Percentiles rank a stretch among this genome's conserved stretches.
phyloP scores from a whole-genome alignment of 2,329 filamentous ascomycete species.

The Thielaviopsis populi region DNA sequence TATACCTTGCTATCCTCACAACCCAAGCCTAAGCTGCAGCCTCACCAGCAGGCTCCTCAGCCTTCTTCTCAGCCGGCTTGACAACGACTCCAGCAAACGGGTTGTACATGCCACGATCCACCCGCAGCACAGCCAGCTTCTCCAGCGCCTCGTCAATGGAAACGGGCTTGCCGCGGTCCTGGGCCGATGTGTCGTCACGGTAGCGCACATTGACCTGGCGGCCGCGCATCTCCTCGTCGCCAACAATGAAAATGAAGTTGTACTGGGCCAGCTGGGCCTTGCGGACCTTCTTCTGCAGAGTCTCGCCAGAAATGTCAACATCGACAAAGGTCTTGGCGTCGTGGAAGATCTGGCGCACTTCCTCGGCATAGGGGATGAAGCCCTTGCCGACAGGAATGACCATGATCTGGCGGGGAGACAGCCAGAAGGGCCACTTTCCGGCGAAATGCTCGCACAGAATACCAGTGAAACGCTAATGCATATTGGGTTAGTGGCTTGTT shows the following conservation, averaged over 20 bases:
- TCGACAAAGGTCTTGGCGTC: conserved; percentile 52
- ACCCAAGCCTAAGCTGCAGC: background rate
- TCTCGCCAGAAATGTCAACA: conserved; percentile 48
- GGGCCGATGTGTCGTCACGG: conserved; percentile 46
- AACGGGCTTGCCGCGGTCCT: conserved; percentile 45
- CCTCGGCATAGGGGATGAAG: conserved; percentile 57
- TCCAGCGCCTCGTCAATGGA: conserved; percentile 41
- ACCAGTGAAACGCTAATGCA: conserved; percentile 44
- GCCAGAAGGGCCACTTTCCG: conserved; percentile 82
- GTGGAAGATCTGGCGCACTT: conserved; percentile 55
- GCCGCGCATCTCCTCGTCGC: conserved; percentile 44
- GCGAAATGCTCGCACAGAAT: conserved; percentile 74
- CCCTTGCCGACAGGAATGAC: conserved; percentile 64
- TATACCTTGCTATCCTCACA: background rate
- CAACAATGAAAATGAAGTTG: conserved; percentile 66
- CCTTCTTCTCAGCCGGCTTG: conserved; percentile 12
- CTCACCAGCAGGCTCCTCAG: background rate
- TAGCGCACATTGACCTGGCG: conserved; percentile 49
- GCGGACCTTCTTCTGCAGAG: conserved; percentile 79
- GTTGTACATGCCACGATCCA: conserved; percentile 24
- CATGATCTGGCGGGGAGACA: conserved; percentile 62
- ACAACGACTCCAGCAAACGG: conserved; percentile 17
- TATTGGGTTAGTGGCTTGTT: background rate
- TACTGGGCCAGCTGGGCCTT: conserved; percentile 68
- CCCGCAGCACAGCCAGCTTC: conserved; percentile 38